A percentile compares a stretch with the other conserved stretches of the same genome.
phyloP scores from a whole-genome alignment of 768 basidiomycete species.

The Naematelia encephala region DNA sequence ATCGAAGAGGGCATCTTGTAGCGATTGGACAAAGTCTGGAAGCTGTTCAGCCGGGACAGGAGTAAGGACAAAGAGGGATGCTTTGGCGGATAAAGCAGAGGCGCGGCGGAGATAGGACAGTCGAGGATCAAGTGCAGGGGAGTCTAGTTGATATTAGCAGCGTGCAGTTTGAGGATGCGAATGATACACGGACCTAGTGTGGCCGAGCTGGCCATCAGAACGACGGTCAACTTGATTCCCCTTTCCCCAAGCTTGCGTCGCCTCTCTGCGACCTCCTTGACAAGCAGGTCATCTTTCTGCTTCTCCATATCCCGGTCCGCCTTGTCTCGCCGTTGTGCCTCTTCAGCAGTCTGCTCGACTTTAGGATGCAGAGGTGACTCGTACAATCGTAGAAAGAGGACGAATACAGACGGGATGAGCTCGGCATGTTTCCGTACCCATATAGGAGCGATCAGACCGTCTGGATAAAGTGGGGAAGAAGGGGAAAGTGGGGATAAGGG shows the following conservation, averaged over 20 bases:
- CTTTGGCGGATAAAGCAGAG: conserved; percentile 83
- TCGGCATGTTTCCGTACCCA: conserved; percentile 96
- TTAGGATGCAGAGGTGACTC: conserved; percentile 59
- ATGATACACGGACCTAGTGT: conserved; percentile 68
- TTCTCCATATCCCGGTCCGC: conserved; percentile 48
- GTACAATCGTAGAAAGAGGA: conserved; percentile 79
- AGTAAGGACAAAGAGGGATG: conserved; percentile 88
- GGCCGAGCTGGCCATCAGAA: conserved; percentile 80
- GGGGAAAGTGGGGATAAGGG: conserved; percentile 89
- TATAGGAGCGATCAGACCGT: conserved; percentile 93
- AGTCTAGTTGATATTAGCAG: conserved; percentile 59
- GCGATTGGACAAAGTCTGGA: conserved; percentile 69
- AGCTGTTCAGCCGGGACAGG: conserved; percentile 85
- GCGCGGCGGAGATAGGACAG: conserved; percentile 83
- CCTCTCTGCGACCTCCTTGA: conserved; percentile 71
- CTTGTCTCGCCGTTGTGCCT: conserved; percentile 15
- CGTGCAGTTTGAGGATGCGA: background rate
- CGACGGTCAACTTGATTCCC: conserved; percentile 89
- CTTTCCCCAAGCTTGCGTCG: conserved; percentile 78
- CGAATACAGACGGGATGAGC: conserved; percentile 86
- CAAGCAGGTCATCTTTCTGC: conserved; percentile 76
- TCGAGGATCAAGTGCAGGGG: conserved; percentile 74
- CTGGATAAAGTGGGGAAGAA: conserved; percentile 84
- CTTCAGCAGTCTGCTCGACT: conserved; percentile 52
- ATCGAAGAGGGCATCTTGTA: conserved; percentile 85